Conservation (phyloP, 208 protist genomes). For the Spongospora subterranea region DNA sequence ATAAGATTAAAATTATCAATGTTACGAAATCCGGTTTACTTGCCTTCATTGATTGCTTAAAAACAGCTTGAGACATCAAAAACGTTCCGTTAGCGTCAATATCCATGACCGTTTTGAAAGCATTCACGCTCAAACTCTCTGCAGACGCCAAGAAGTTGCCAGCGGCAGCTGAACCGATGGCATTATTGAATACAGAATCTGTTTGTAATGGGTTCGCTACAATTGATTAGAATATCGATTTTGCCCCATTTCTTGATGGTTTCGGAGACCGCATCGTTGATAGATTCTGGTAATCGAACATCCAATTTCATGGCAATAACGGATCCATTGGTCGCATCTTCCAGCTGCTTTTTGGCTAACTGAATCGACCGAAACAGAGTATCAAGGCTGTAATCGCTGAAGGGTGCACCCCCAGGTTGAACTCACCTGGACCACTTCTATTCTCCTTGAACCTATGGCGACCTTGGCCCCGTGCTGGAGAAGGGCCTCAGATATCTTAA, state of each 20-base stretch:
- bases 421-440: background rate
- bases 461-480: constrained; percentile 14
- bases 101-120: constrained; percentile 40
- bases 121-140: background rate
- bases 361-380: background rate
- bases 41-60: constrained; percentile 26
- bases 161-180: background rate
- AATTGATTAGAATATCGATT: constrained; percentile 39
- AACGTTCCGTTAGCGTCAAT: constrained; percentile 45
- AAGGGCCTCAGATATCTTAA: background rate
- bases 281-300: constrained; percentile 29
- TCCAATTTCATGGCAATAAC: background rate
- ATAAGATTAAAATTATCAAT: background rate
- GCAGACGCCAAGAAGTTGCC: constrained; percentile 32
- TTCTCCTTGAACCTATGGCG: background rate
- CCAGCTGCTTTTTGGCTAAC: background rate
- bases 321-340: background rate
- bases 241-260: background rate
- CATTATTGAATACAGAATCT: background rate
- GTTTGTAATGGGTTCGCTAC: background rate
- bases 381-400: background rate
- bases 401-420: background rate
- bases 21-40: background rate
- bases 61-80: constrained; percentile 21
- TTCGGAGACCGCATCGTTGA: background rate